A percentile compares a stretch with the other conserved stretches of the same genome.
These are phyloP conservation scores for Sanghuangporus weigelae DNA, from an alignment of 1,284 basidiomycete species.

Conservation along the genomic window DNA sequence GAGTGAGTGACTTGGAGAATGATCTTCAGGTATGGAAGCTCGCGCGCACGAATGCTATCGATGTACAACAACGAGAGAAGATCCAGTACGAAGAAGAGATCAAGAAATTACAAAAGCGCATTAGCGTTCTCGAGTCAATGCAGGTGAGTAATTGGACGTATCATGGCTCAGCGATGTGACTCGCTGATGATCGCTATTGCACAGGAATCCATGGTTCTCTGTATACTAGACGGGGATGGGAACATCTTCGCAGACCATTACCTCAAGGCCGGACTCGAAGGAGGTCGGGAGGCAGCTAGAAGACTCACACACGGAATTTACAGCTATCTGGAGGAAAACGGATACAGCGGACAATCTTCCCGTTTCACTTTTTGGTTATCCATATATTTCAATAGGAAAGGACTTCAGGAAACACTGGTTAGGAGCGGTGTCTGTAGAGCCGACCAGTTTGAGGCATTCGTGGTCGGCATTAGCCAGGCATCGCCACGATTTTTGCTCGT, in stretches of 20 bases:
- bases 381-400: slow-evolving; percentile 60
- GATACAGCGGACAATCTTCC: slow-evolving; percentile 20
- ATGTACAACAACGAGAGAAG: slow-evolving; percentile 52
- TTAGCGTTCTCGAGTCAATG: slow-evolving; percentile 49
- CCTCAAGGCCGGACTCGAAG: slow-evolving; percentile 55
- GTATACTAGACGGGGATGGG: slow-evolving; percentile 68
- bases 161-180: background rate
- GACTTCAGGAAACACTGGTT: slow-evolving; percentile 45
- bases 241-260: slow-evolving; percentile 58
- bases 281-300: slow-evolving; percentile 64
- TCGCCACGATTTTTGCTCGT: slow-evolving; percentile 64
- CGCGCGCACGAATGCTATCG: slow-evolving; percentile 53
- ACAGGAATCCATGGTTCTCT: slow-evolving; percentile 60
- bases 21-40: slow-evolving; percentile 67
- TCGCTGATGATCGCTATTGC: background rate
- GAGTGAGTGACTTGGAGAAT: slow-evolving; percentile 60
- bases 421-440: slow-evolving; percentile 49
- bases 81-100: slow-evolving; percentile 61
- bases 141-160: slow-evolving; percentile 38
- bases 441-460: slow-evolving; percentile 64
- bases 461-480: slow-evolving; percentile 63
- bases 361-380: slow-evolving; percentile 67
- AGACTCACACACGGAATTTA: slow-evolving; percentile 60
- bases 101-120: slow-evolving; percentile 52
- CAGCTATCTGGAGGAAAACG: slow-evolving; percentile 45